These are phyloP conservation scores for Galerina sulciceps DNA, from an alignment of 768 basidiomycete genomes.

Conservation along the genomic window DNA sequence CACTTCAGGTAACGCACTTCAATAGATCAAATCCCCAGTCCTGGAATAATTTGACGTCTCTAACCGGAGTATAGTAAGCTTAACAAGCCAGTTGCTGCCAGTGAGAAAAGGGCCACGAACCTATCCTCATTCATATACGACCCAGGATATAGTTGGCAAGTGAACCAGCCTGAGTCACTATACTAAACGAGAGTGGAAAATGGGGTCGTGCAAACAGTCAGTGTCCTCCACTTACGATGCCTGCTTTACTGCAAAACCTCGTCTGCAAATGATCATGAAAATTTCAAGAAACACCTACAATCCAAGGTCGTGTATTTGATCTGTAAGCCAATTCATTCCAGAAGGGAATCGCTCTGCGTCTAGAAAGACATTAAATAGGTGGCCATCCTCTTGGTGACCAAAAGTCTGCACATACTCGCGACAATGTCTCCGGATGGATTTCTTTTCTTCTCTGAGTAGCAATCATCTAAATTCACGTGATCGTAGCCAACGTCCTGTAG, in stretches of 20 bases:
- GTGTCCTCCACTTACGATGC: conserved; percentile 49
- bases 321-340: conserved; percentile 61
- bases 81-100: background rate
- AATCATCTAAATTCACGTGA: conserved; percentile 67
- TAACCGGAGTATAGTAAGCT: conserved; percentile 19
- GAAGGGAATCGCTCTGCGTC: conserved; percentile 56
- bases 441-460: conserved; percentile 63
- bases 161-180: conserved; percentile 72
- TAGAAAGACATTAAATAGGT: conserved; percentile 20
- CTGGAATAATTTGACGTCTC: conserved; percentile 61
- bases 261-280: background rate
- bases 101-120: conserved; percentile 24
- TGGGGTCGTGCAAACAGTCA: too few relatives aligned
- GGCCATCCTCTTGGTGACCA: background rate
- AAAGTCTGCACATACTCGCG: conserved; percentile 43
- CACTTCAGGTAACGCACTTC: conserved; percentile 44
- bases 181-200: conserved; percentile 43
- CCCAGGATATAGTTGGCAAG: conserved; percentile 66
- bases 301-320: conserved; percentile 57
- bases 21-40: conserved; percentile 71
- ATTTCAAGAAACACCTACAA: conserved; percentile 44
- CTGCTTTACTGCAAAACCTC: conserved; percentile 49
- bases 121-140: conserved; percentile 66
- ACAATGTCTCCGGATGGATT: conserved; percentile 57
- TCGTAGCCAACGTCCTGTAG: conserved; percentile 59